These are phyloP conservation scores for Stachybotrys chlorohalonatus DNA, from an alignment of 2,329 filamentous ascomycete species.

Conservation along the genomic window DNA sequence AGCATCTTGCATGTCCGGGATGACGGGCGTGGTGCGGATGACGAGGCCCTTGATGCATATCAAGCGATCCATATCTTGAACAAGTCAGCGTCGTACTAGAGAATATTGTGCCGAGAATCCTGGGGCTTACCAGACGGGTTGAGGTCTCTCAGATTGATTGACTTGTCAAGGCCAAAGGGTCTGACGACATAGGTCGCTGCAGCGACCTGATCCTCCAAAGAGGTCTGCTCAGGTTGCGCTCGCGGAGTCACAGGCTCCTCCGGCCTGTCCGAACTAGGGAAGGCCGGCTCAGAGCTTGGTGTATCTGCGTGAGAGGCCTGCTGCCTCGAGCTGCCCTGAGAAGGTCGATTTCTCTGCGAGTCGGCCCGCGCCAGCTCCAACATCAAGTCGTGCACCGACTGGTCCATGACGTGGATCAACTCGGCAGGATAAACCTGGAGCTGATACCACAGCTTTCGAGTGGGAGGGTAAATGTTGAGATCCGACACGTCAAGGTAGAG, in stretches of 20 bases:
- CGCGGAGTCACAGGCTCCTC: constrained; percentile 32
- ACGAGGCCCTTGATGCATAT: constrained; percentile 93
- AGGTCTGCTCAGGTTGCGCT: constrained; percentile 38
- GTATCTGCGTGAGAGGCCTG: constrained; percentile 33
- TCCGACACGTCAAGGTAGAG: constrained; percentile 86
- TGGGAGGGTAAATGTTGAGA: constrained; percentile 85
- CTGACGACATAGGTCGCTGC: constrained; percentile 75
- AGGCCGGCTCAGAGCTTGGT: constrained; percentile 65
- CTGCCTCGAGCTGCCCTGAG: constrained; percentile 46
- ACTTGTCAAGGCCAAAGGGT: constrained; percentile 78
- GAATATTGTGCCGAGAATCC: background rate
- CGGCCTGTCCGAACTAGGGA: constrained; percentile 69
- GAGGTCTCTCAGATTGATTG: constrained; percentile 85
- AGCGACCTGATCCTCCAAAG: constrained; percentile 73
- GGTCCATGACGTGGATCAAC: constrained; percentile 94
- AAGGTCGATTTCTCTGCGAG: constrained; percentile 57
- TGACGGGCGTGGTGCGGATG: constrained; percentile 90
- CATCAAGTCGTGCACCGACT: constrained; percentile 87
- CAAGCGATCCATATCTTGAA: constrained; percentile 85
- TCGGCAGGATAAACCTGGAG: constrained; percentile 90
- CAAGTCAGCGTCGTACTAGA: constrained; percentile 1
- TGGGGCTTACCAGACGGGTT: constrained; percentile 63
- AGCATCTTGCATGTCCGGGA: constrained; percentile 98
- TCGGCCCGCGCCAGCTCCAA: constrained; percentile 78
- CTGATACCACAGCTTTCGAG: constrained; percentile 91